Evolutionary conservation across 2,329 filamentous ascomycete species (phyloP).

Genomic region (Alternaria arbusti): DNA sequence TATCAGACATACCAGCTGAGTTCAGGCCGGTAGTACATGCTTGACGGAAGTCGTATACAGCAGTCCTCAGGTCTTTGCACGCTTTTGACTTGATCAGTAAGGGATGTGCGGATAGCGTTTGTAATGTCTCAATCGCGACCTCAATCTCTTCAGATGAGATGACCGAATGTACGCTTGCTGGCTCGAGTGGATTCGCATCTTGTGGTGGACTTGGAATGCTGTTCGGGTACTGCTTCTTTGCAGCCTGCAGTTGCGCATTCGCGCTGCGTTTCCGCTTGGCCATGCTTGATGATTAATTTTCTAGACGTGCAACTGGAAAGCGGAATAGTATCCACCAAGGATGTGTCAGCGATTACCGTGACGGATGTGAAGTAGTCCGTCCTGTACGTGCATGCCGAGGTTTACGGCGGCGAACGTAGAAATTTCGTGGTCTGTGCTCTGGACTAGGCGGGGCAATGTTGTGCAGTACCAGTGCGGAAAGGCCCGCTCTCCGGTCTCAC

Average conservation of each 20-base stretch:
- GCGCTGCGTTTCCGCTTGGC: conserved; percentile 40
- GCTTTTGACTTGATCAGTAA: conserved; percentile 70
- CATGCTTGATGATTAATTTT: conserved; percentile 17
- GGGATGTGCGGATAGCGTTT: conserved; percentile 64
- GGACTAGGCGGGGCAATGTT: background rate
- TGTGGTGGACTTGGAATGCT: conserved; percentile 37
- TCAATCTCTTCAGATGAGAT: conserved; percentile 71
- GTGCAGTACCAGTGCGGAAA: background rate
- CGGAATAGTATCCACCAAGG: background rate
- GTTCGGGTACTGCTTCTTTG: conserved; percentile 30
- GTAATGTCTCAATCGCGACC: conserved; percentile 69
- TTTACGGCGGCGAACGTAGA: conserved; percentile 8
- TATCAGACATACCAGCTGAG: conserved; percentile 53
- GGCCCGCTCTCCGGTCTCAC: background rate
- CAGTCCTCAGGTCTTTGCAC: conserved; percentile 70
- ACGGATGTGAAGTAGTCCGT: background rate
- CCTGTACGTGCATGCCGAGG: background rate
- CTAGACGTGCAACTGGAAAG: background rate
- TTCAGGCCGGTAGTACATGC: conserved; percentile 72
- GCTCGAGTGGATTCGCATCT: conserved; percentile 43
- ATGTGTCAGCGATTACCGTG: background rate
- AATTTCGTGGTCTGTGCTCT: conserved; percentile 12
- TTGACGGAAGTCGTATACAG: conserved; percentile 72
- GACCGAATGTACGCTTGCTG: conserved; percentile 61
- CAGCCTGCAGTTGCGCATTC: conserved; percentile 22